phyloP scores from a whole-genome alignment of 176 grass and related monocot genomes.

The Panicum miliaceum region DNA sequence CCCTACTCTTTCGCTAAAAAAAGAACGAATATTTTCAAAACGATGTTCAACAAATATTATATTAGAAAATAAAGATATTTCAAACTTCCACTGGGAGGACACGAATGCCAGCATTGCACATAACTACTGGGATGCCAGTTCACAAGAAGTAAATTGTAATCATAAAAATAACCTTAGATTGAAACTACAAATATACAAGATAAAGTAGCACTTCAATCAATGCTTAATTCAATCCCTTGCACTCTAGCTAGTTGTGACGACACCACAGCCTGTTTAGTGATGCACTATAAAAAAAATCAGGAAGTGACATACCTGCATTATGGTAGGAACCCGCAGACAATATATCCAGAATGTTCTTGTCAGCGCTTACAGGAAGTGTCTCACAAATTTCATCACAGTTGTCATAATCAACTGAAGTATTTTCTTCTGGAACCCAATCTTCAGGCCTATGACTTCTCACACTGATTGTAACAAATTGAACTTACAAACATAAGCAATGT shows the following conservation, averaged over 20 bases:
- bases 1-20: not conserved
- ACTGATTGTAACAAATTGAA: conserved; percentile 55
- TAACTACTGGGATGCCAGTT: conserved; percentile 11
- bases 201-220: not conserved
- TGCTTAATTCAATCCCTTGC: not conserved
- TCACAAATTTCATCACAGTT: conserved; percentile 40
- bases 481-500: conserved; percentile 3
- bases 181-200: not conserved
- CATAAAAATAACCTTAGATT: not conserved
- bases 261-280: not conserved
- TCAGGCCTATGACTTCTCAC: conserved; percentile 75
- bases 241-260: not conserved
- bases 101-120: not conserved
- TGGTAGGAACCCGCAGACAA: conserved; percentile 54
- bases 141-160: not conserved
- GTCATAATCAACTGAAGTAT: conserved; percentile 24
- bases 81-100: not conserved
- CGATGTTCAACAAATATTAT: not conserved
- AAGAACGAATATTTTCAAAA: not conserved
- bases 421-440: conserved; percentile 81
- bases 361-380: conserved; percentile 32
- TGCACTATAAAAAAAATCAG: not conserved
- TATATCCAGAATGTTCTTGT: conserved; percentile 56
- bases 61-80: not conserved
- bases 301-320: conserved; percentile 31